Evolutionary conservation across 345 rosid genomes (phyloP), one percentile per base, ranked within the genome.

Genomic region (Eucalyptus tenuipes): DNA sequence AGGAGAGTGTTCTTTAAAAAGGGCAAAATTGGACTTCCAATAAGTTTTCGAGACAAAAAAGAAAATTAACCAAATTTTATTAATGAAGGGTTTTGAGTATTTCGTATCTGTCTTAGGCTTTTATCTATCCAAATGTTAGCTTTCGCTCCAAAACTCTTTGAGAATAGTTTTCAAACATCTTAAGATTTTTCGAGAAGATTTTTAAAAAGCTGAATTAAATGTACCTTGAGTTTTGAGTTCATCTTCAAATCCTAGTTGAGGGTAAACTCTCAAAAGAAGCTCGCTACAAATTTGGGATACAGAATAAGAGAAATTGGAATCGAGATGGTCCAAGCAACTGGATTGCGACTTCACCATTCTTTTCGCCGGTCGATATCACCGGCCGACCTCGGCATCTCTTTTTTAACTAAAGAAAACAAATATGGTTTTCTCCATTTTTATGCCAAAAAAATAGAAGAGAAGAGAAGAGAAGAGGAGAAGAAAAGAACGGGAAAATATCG

Each of bases 281-380:
- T 94, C 17, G 95, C 97, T 4, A 87, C 89, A 86, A 95, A 96
- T 88, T 93, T 96, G 15, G 97, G 88, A 91, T 95, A 64, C 93
- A 94, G 88, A 96, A 97, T 59, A 94, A 96, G 25, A 71, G 45
- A 18, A 1, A 37, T 10, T 2, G 3, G 13, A 37, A 11, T 37
- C 47, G 97, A 97, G 90, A 96, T 95, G 94, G 88, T 92, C 96
- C 10, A 95, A 94, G 89, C 95, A 92, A 89, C 90, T 95, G 29
- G 97, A 94, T 90, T 91, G 92, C 48, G 95, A 95, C 47, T 96
- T 92, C 89, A 91, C 89, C 49, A 84, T 85, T 17, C 94, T 95
- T 81, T 92, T 42, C 89, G 61, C 61, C 61, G 61, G 61, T 55
- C 29, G 75, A 7, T 2, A 13, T 64, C 75, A 4, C 75, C 75